A percentile compares a stretch with the other conserved stretches of the same genome.
Conservation (phyloP, 495 filamentous ascomycete genomes). For the Parathielavia appendiculata region DNA sequence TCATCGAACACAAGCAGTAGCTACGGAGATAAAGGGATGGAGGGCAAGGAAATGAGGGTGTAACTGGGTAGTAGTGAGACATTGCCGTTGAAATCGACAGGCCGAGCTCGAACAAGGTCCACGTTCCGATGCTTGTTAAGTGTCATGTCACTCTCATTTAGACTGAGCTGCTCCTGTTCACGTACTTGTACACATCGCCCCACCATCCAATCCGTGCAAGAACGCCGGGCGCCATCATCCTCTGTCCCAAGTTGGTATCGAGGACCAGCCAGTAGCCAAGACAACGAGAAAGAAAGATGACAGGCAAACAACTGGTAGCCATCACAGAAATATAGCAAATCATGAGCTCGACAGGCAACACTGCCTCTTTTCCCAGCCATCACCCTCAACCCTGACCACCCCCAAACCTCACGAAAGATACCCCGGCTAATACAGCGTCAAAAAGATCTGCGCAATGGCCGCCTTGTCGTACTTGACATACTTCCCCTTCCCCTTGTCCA, state of each 20-base stretch:
- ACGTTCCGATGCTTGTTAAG: too few species aligned
- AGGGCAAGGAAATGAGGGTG: too few species aligned
- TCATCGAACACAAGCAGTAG: too few species aligned
- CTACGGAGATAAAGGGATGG: too few species aligned
- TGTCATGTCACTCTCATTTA: too few species aligned
- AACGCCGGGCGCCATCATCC: slow-evolving; percentile 6
- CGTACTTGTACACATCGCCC: not conserved
- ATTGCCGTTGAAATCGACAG: too few species aligned
- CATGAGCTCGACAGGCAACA: not conserved
- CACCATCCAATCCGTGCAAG: not conserved
- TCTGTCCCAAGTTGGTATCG: not conserved
- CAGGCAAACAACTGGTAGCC: not conserved
- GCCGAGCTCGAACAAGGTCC: too few species aligned
- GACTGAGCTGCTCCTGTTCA: too few species aligned
- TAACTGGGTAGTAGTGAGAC: too few species aligned
- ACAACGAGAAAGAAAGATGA: too few species aligned
- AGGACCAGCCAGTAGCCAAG: not conserved
- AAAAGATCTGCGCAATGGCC: slow-evolving; percentile 51
- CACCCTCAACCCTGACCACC: not conserved
- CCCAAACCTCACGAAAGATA: not conserved
- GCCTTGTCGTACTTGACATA: slow-evolving; percentile 96
- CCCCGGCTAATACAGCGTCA: slow-evolving; percentile 38
- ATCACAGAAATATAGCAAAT: too few species aligned
- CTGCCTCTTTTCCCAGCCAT: not conserved
- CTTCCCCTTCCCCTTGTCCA: slow-evolving; percentile 94